These are phyloP conservation scores for Leucocoprinus birnbaumii DNA, from an alignment of 768 basidiomycete genomes.

Conservation along the genomic window DNA sequence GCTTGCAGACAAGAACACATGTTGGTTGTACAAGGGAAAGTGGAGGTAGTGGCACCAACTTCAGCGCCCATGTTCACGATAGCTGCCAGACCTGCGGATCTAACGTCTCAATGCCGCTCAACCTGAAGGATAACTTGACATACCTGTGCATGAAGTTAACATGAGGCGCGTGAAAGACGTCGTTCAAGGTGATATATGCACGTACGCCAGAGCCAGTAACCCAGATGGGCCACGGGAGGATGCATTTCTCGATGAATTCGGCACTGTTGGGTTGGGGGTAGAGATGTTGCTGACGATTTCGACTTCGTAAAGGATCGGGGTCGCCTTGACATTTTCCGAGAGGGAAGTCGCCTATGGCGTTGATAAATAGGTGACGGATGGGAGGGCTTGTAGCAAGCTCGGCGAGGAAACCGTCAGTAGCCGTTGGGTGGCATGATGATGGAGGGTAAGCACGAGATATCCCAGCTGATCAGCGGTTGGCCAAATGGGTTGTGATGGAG, in stretches of 20 bases:
- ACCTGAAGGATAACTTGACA: too few species aligned
- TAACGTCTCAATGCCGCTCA: too few species aligned
- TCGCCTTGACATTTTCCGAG: constrained; percentile 9
- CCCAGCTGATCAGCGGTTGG: background rate
- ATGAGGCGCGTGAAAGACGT: constrained; percentile 2
- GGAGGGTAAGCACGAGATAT: background rate
- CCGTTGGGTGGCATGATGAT: background rate
- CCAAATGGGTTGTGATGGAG: constrained; percentile 4
- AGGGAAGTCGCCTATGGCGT: constrained; percentile 8
- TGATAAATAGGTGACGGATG: constrained; percentile 10
- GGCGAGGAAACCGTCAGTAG: background rate
- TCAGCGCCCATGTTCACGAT: constrained; percentile 99
- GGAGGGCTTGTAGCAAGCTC: constrained; percentile 3
- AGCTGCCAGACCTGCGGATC: constrained; percentile 99
- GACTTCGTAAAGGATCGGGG: constrained; percentile 4
- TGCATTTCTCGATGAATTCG: background rate
- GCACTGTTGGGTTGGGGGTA: background rate
- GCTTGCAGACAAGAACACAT: constrained; percentile 96
- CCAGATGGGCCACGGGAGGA: constrained; percentile 7
- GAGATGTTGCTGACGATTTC: background rate
- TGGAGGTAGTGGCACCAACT: constrained; percentile 96
- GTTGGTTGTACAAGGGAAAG: constrained; percentile 97
- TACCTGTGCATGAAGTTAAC: too few species aligned
- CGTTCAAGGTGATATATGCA: background rate
- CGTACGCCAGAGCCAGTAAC: background rate